Evolutionary conservation across 1,284 basidiomycete species (phyloP).

Genomic region (Tilletiaria anomala): DNA sequence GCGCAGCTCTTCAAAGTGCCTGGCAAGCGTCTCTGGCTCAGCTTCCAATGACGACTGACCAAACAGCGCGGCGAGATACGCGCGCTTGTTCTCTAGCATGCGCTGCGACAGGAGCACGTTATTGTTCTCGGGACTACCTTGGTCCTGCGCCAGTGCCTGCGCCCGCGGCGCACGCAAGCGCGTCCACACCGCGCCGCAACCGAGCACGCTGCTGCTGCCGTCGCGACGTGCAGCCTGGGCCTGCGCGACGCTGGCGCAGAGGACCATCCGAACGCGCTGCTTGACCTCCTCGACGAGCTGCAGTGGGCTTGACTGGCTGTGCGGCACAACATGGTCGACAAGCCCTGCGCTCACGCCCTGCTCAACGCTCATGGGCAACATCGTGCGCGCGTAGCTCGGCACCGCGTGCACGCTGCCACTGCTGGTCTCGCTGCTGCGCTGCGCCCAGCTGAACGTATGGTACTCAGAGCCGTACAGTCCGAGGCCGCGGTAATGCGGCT

Average conservation of each 20-base stretch:
- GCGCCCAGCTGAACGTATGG: constrained; percentile 41
- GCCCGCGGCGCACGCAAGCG: constrained; percentile 8
- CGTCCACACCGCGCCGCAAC: constrained; percentile 18
- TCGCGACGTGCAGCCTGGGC: no score
- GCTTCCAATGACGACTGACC: constrained; percentile 16
- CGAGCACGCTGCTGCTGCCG: neutral
- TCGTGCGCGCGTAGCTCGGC: constrained; percentile 39
- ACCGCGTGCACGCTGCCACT: no score
- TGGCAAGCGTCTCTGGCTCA: constrained; percentile 2
- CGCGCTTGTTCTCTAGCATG: constrained; percentile 33
- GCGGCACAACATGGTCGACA: constrained; percentile 17
- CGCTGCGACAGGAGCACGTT: constrained; percentile 26
- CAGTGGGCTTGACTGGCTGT: no score
- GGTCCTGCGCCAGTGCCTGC: constrained; percentile 22
- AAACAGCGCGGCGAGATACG: constrained; percentile 23
- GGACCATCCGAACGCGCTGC: no score
- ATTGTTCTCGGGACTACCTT: no score
- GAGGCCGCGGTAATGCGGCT: constrained; percentile 43
- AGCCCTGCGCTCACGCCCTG: constrained; percentile 11
- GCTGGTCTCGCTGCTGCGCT: constrained; percentile 31
- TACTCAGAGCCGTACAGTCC: constrained; percentile 43
- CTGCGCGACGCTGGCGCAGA: no score
- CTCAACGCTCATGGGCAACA: constrained; percentile 42
- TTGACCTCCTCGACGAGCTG: no score
- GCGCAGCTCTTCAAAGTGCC: constrained; percentile 34